Evolutionary conservation across 2,329 filamentous ascomycete species (phyloP).

Genomic region (Aurifilum marmelostoma): DNA sequence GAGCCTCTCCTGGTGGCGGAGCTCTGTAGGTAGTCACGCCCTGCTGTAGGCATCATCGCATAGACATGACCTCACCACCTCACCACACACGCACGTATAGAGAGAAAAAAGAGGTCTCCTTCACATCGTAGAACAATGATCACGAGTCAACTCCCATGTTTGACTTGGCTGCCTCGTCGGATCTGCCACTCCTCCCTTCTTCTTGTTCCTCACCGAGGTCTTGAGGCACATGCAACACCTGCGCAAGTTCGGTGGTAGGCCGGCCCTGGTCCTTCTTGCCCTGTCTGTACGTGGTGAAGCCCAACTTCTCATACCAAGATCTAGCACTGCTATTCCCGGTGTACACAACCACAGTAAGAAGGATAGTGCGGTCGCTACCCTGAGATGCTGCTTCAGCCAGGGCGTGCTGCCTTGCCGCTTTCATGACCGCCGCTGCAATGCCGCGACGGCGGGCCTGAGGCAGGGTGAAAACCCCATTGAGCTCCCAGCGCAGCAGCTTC

Average conservation of each 20-base stretch:
- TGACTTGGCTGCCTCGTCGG: background rate
- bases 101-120: background rate
- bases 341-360: slow-evolving; percentile 25
- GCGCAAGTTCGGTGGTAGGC: slow-evolving; percentile 4
- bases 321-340: slow-evolving; percentile 26
- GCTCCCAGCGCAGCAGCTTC: slow-evolving; percentile 35
- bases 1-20: background rate
- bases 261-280: slow-evolving; percentile 5
- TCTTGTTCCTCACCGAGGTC: slow-evolving; percentile 2
- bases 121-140: background rate
- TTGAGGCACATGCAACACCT: slow-evolving; percentile 1
- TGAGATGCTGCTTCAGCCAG: slow-evolving; percentile 31
- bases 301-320: slow-evolving; percentile 14
- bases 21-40: background rate
- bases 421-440: slow-evolving; percentile 40
- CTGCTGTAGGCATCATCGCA: background rate
- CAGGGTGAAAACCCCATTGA: slow-evolving; percentile 44
- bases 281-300: background rate
- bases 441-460: slow-evolving; percentile 42
- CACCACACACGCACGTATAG: too few species aligned
- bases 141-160: background rate
- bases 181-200: background rate
- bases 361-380: slow-evolving; percentile 30
- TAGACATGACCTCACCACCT: too few species aligned
- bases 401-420: slow-evolving; percentile 36